A percentile compares a stretch with the other conserved stretches of the same genome.
phyloP scores from a whole-genome alignment of 2,329 filamentous ascomycete genomes.

The Calycina herbarum region DNA sequence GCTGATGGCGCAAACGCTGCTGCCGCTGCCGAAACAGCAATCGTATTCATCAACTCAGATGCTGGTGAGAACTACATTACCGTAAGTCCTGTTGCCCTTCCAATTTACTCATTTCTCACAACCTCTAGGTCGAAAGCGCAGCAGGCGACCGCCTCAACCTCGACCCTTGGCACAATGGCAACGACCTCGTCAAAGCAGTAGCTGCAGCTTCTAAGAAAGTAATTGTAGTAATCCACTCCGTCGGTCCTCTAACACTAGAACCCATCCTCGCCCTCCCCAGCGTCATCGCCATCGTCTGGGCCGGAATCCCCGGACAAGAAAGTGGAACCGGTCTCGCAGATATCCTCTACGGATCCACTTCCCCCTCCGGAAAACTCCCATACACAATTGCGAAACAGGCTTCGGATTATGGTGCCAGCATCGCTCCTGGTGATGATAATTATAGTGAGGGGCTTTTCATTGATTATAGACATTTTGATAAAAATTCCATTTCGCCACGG shows the following conservation, averaged over 20 bases:
- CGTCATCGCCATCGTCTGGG: constrained; percentile 62
- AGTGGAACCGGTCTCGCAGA: constrained; percentile 41
- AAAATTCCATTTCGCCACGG: constrained; percentile 38
- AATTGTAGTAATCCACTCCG: constrained; percentile 64
- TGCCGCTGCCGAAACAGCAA: constrained; percentile 58
- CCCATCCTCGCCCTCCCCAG: constrained; percentile 59
- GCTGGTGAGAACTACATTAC: constrained; percentile 66
- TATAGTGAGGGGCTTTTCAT: constrained; percentile 49
- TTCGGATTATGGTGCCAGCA: constrained; percentile 46
- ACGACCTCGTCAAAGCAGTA: constrained; percentile 55
- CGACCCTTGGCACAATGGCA: constrained; percentile 64
- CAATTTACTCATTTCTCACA: constrained; percentile 47
- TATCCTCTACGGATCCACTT: constrained; percentile 56
- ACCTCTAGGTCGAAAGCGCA: constrained; percentile 58
- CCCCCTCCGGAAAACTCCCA: constrained; percentile 53
- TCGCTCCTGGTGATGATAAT: constrained; percentile 37
- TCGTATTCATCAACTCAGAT: constrained; percentile 67
- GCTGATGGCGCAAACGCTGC: constrained; percentile 30
- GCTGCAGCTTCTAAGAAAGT: constrained; percentile 44
- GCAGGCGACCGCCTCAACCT: constrained; percentile 68
- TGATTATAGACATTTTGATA: constrained; percentile 55
- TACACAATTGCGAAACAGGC: constrained; percentile 66
- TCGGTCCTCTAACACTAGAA: constrained; percentile 59
- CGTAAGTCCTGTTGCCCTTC: constrained; percentile 52
- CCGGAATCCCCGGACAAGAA: constrained; percentile 44